phyloP scores from a whole-genome alignment of 805 yeast species.

The Hanseniaspora nectarophila region DNA sequence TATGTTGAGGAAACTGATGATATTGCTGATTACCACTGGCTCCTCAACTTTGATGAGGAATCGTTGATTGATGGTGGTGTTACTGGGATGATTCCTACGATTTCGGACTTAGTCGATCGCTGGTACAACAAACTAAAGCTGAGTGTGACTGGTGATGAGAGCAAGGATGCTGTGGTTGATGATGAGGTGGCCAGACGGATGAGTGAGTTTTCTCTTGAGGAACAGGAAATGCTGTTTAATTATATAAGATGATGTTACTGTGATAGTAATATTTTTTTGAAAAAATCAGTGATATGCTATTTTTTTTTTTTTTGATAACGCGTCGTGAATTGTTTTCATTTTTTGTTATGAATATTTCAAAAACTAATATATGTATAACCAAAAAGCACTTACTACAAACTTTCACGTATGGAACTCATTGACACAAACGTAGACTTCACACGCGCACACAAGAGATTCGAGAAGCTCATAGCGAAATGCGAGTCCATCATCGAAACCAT shows the following conservation, averaged over 20 bases:
- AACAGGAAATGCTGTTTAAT: background rate
- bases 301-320: background rate
- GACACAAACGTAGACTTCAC: background rate
- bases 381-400: too few relatives aligned
- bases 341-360: too few relatives aligned
- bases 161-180: background rate
- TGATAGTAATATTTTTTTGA: background rate
- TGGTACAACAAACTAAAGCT: conserved; percentile 10
- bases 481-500: background rate
- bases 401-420: background rate
- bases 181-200: conserved; percentile 32
- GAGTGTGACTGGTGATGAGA: background rate
- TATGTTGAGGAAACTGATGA: conserved; percentile 18
- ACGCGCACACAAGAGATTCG: background rate
- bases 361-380: too few relatives aligned
- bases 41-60: conserved; percentile 30
- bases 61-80: conserved; percentile 48
- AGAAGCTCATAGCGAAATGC: background rate
- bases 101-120: conserved; percentile 34
- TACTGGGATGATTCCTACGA: conserved; percentile 55
- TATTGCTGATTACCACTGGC: conserved; percentile 37
- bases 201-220: background rate
- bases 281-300: too few relatives aligned
- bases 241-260: background rate
- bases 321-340: background rate